Conservation (phyloP, 2,329 filamentous ascomycete genomes). For the Ophiostoma ips region DNA sequence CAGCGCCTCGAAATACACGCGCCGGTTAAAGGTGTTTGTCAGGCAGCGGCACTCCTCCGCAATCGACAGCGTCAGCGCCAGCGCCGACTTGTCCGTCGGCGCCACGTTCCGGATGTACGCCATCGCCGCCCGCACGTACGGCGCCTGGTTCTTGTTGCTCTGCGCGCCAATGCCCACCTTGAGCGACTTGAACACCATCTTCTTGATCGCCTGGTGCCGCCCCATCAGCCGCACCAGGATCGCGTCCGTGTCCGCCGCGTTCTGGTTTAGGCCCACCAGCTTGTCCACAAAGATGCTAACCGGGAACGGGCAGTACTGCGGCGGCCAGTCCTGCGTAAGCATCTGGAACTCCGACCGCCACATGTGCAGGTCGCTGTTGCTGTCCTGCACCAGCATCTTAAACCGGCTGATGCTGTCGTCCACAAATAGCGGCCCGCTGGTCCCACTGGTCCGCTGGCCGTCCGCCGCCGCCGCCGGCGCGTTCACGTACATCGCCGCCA, state of each 20-base stretch:
- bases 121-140: slow-evolving; percentile 40
- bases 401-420: slow-evolving; percentile 21
- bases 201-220: slow-evolving; percentile 36
- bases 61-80: slow-evolving; percentile 32
- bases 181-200: slow-evolving; percentile 38
- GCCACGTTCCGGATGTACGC: slow-evolving; percentile 35
- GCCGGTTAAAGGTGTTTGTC: slow-evolving; percentile 31
- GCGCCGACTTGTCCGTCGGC: slow-evolving; percentile 21
- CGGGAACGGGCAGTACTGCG: slow-evolving; percentile 1
- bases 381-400: slow-evolving; percentile 9
- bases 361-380: slow-evolving; percentile 13
- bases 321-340: slow-evolving; percentile 14
- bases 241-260: slow-evolving; percentile 32
- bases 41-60: slow-evolving; percentile 29
- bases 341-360: slow-evolving; percentile 10
- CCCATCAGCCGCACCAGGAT: slow-evolving; percentile 45
- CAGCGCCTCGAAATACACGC: slow-evolving; percentile 33
- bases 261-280: slow-evolving; percentile 48
- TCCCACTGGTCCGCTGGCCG: no score
- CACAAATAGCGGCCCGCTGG: slow-evolving; percentile 16
- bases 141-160: slow-evolving; percentile 30
- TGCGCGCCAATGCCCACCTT: slow-evolving; percentile 39
- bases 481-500: slow-evolving; percentile 24
- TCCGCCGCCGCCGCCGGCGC: no score
- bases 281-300: slow-evolving; percentile 50